Percentiles rank a stretch among this genome's conserved stretches.
These are phyloP conservation scores for Xylaria castorea DNA, from an alignment of 495 filamentous ascomycete species.

Conservation along the genomic window DNA sequence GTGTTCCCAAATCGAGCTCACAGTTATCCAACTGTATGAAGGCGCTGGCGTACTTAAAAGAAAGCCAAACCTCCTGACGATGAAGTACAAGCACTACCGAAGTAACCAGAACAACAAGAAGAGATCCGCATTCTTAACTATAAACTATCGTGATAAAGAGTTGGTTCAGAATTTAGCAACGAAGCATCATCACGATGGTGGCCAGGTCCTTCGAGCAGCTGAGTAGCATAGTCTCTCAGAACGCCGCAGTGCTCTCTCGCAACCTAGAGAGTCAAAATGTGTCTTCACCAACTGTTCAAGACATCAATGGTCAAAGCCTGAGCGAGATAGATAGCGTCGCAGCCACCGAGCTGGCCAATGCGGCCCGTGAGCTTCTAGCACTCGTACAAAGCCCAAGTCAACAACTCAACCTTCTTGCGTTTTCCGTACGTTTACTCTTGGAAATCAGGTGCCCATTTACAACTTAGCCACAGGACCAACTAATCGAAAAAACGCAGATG, in stretches of 20 bases:
- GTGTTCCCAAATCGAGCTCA: not conserved
- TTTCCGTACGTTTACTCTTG: not conserved
- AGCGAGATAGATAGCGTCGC: not conserved
- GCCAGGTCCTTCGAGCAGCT: slow-evolving; percentile 17
- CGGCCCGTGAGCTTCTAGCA: slow-evolving; percentile 7
- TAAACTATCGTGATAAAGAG: not conserved
- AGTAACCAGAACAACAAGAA: not conserved
- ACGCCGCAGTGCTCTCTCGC: not conserved
- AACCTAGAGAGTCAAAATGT: not conserved
- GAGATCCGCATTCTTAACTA: not conserved
- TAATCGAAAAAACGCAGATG: not conserved
- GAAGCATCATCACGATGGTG: not conserved
- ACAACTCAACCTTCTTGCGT: not conserved
- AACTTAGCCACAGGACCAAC: not conserved
- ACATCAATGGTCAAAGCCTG: not conserved
- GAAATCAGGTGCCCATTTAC: not conserved
- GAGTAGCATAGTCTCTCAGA: slow-evolving; percentile 1
- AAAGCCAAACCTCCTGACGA: not conserved
- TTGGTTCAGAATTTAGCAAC: not conserved
- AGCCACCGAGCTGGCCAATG: not conserved
- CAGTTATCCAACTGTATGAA: not conserved
- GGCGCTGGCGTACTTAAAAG: not conserved
- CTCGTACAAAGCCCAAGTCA: slow-evolving; percentile 4
- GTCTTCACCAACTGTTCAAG: not conserved
- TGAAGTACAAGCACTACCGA: not conserved